These are phyloP conservation scores for Lithohypha guttulata DNA, from an alignment of 2,329 filamentous ascomycete genomes.

Conservation along the genomic window DNA sequence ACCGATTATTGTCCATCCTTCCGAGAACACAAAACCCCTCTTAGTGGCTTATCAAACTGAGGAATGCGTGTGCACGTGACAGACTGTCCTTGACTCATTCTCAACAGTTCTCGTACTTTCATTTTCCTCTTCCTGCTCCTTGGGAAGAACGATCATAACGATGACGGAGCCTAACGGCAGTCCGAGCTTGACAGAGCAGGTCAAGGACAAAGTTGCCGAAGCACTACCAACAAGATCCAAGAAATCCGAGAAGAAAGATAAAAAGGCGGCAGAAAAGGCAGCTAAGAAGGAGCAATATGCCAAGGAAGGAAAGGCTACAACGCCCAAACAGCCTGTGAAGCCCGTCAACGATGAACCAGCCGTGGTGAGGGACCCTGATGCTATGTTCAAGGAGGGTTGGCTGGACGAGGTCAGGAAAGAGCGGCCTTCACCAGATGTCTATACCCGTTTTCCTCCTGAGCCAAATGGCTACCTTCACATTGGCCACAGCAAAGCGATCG, in stretches of 20 bases:
- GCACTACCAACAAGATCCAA: constrained; percentile 23
- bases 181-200: constrained; percentile 19
- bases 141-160: too few species aligned
- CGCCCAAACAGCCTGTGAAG: constrained; percentile 22
- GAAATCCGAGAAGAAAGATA: constrained; percentile 32
- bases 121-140: too few species aligned
- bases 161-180: constrained; percentile 18
- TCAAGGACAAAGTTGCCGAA: constrained; percentile 29
- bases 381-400: constrained; percentile 74
- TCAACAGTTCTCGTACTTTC: too few species aligned
- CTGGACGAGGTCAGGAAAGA: constrained; percentile 61
- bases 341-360: constrained; percentile 24
- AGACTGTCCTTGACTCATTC: too few species aligned
- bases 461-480: constrained; percentile 92
- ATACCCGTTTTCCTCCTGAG: constrained; percentile 71
- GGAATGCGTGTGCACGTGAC: too few species aligned
- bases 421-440: constrained; percentile 45
- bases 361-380: constrained; percentile 38
- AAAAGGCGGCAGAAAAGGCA: constrained; percentile 24
- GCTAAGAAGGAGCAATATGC: constrained; percentile 22
- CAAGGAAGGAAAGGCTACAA: constrained; percentile 23
- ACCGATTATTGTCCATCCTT: too few species aligned
- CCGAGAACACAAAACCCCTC: too few species aligned
- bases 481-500: constrained; percentile 90
- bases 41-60: too few species aligned